Evolutionary conservation across 192 early-diverging fungal genomes (phyloP), one percentile per base, ranked within the genome.

Genomic region (Jimgerdemannia lactiflua): DNA sequence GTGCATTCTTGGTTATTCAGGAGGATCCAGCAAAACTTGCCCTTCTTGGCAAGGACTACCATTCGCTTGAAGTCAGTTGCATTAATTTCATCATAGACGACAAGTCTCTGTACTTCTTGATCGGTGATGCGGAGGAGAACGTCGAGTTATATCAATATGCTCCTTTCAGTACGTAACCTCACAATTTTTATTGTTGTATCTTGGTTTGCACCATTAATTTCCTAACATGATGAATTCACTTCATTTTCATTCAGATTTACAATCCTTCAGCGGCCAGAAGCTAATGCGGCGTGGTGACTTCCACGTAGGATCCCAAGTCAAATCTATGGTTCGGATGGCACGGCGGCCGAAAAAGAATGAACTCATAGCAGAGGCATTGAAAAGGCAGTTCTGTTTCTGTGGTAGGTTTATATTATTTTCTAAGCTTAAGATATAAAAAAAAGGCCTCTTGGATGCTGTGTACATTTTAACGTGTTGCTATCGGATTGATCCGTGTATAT

Each of bases 241-340:
- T 18, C 14, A 43, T 7, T 43, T 18, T 43, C 4, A 49, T 66
- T 17, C 71, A 94, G 93, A 98, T 75, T 86, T 95, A 42, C 95
- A 96, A 71, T 97, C 97, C 1, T 89, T 92, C 68, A 86, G 89
- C 70, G 98, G 98, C 17, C 91, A 94, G 73, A 94, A 93, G 74
- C 90, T 99, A 54, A 86, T 99, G 70, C 91, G 95, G 6, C 85
- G 94, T 17, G 97, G 94, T 68, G 97, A 99, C 76, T 94, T 93
- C 72, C 94, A 96, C 77, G 75, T 95, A 42, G 94, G 94, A 2
- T 87, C 91, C 6, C 92, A 91, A 64, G 88, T 97, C 3, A 82
- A 89, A 39, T 86, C 88, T 17, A 89, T 96, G 74, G 71, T 88
- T n/a, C 83, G 92, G 1, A 66, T 97, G 64, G 82, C 86, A 4